A percentile compares a stretch with the other conserved stretches of the same genome.
phyloP scores from a whole-genome alignment of 306 rosid genomes.

The Casuarina cunninghamiana region DNA sequence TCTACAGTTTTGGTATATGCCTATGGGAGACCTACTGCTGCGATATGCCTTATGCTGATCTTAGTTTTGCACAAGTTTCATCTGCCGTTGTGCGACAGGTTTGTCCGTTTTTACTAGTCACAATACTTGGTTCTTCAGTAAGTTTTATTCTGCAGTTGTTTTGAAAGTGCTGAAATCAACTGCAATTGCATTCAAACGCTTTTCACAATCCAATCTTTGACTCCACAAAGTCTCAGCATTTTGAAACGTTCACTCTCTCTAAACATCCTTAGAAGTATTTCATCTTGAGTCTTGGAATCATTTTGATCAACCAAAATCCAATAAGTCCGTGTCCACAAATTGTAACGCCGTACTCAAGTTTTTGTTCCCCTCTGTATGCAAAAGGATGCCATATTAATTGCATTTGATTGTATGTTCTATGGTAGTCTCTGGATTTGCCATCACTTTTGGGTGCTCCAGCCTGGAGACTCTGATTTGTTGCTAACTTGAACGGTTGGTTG shows the following conservation, averaged over 20 bases:
- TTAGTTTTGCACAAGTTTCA: slow-evolving; percentile 72
- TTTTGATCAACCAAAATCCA: background rate
- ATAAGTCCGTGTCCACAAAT: background rate
- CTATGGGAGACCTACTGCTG: slow-evolving; percentile 93
- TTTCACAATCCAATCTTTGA: background rate
- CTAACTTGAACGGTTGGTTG: background rate
- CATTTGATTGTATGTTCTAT: background rate
- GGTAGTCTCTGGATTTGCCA: background rate
- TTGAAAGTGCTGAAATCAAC: background rate
- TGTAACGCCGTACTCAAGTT: background rate
- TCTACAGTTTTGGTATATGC: slow-evolving; percentile 89
- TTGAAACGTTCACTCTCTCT: background rate
- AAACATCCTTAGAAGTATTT: background rate
- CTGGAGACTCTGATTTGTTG: background rate
- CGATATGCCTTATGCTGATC: slow-evolving; percentile 83
- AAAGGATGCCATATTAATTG: background rate
- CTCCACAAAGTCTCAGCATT: background rate
- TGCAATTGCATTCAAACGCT: background rate
- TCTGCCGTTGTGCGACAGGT: slow-evolving; percentile 82
- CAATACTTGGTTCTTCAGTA: background rate
- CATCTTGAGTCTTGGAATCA: background rate
- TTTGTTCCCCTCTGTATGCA: background rate
- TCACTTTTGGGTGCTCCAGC: background rate
- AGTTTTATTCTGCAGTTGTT: background rate
- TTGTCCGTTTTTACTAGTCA: slow-evolving; percentile 8